Evolutionary conservation across 225 moss, liverwort and hornwort genomes (phyloP).

Genomic region (Neckera pumila): DNA sequence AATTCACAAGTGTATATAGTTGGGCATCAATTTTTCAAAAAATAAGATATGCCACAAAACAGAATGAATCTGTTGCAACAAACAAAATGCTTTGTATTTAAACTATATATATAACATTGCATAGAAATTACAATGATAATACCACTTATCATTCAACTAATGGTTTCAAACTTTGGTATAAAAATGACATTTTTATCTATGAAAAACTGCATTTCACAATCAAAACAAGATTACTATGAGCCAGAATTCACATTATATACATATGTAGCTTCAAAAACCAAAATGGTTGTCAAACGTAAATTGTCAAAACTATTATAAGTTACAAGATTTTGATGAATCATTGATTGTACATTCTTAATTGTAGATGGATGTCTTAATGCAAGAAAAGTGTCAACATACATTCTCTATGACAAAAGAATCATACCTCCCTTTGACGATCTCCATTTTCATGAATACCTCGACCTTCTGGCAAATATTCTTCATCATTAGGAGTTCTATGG

Average conservation of each 20-base stretch:
- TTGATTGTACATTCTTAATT: neutral
- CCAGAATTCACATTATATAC: neutral
- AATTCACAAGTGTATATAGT: neutral
- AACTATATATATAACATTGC: neutral
- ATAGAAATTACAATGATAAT: neutral
- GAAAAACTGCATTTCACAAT: neutral
- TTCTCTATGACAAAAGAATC: neutral
- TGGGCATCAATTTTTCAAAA: neutral
- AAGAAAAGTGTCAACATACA: neutral
- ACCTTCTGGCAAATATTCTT: conserved; percentile 29
- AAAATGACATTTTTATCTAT: neutral
- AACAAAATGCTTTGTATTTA: neutral
- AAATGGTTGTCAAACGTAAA: neutral
- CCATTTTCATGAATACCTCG: conserved; percentile 52
- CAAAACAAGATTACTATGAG: neutral
- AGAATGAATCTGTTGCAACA: neutral
- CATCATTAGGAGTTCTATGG: conserved; percentile 39
- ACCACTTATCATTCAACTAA: neutral
- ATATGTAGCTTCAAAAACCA: neutral
- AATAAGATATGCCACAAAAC: neutral
- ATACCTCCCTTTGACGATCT: conserved; percentile 54
- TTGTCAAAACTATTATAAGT: neutral
- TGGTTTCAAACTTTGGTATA: neutral
- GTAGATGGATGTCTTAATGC: neutral
- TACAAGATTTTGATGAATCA: neutral